Conservation (phyloP, 2,329 filamentous ascomycete genomes). For the Pseudopithomyces chartarum region DNA sequence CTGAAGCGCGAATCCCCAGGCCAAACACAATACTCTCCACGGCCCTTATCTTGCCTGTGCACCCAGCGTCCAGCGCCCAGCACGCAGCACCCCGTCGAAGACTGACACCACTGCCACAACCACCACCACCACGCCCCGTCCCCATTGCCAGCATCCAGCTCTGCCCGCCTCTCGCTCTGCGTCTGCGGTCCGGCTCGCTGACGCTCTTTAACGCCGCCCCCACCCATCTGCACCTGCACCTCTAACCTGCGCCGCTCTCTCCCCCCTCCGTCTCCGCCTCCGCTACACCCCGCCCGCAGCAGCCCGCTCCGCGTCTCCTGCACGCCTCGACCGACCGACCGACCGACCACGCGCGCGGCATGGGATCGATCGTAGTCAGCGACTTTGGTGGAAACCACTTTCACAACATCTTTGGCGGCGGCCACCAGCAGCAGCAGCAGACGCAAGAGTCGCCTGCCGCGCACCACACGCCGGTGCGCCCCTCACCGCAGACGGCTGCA, state of each 20-base stretch:
- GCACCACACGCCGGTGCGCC: constrained; percentile 41
- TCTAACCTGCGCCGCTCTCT: constrained; percentile 5
- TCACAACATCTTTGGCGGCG: constrained; percentile 66
- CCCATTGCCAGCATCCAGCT: background rate
- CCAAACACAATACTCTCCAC: constrained; percentile 9
- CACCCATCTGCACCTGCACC: constrained; percentile 22
- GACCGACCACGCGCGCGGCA: constrained; percentile 50
- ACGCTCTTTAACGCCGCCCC: constrained; percentile 14
- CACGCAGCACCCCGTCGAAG: background rate
- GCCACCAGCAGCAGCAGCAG: constrained; percentile 48
- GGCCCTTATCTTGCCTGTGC: constrained; percentile 20
- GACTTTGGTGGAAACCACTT: constrained; percentile 78
- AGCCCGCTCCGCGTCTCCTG: constrained; percentile 16
- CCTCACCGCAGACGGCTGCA: constrained; percentile 33
- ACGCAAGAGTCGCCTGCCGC: constrained; percentile 42
- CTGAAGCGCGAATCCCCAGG: constrained; percentile 24
- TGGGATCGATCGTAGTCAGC: constrained; percentile 65
- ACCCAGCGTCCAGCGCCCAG: too few species aligned
- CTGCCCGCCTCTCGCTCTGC: constrained; percentile 9
- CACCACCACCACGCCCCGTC: constrained; percentile 3
- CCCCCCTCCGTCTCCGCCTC: background rate
- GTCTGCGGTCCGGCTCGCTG: constrained; percentile 17
- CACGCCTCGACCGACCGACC: too few species aligned
- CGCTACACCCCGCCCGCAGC: constrained; percentile 10
- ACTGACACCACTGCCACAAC: constrained; percentile 14